A percentile compares a stretch with the other conserved stretches of the same genome.
Conservation (phyloP, 768 basidiomycete species). For the Tulasnella sp. region DNA sequence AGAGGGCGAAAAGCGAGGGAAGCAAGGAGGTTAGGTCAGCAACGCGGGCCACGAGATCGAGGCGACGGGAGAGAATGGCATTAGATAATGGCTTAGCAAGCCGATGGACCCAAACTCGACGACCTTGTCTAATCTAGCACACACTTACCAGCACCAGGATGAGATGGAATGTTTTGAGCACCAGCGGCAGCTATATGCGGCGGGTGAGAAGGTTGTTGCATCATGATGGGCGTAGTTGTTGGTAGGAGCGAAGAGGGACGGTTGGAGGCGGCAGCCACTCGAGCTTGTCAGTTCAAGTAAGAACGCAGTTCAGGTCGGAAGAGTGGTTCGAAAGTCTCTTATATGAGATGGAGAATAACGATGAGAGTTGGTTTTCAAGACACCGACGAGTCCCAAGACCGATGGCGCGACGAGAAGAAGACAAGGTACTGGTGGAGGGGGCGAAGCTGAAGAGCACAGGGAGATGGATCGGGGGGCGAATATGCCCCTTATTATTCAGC, state of each 20-base stretch:
- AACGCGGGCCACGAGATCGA: slow-evolving; percentile 3
- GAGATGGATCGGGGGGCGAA: slow-evolving; percentile 9
- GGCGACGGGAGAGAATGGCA: neutral
- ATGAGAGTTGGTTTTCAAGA: neutral
- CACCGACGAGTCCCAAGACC: neutral
- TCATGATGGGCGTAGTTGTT: neutral
- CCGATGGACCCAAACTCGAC: neutral
- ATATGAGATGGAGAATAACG: neutral
- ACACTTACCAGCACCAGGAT: slow-evolving; percentile 6
- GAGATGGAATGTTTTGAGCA: neutral
- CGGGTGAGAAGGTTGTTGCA: slow-evolving; percentile 19
- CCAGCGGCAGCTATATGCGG: neutral
- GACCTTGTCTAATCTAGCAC: neutral
- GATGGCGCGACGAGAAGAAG: neutral
- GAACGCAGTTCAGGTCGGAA: neutral
- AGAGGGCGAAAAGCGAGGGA: slow-evolving; percentile 9
- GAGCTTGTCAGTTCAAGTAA: neutral
- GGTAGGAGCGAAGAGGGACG: neutral
- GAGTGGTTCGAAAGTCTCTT: neutral
- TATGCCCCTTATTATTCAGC: slow-evolving; percentile 9
- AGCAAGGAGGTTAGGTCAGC: slow-evolving; percentile 3
- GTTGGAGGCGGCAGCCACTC: neutral
- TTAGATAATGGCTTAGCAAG: slow-evolving; percentile 18
- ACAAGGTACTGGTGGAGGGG: neutral
- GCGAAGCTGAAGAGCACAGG: slow-evolving; percentile 3